A percentile compares a stretch with the other conserved stretches of the same genome.
These are phyloP conservation scores for Deinandra increscens DNA, from an alignment of 129 eudicot species.

Conservation along the genomic window DNA sequence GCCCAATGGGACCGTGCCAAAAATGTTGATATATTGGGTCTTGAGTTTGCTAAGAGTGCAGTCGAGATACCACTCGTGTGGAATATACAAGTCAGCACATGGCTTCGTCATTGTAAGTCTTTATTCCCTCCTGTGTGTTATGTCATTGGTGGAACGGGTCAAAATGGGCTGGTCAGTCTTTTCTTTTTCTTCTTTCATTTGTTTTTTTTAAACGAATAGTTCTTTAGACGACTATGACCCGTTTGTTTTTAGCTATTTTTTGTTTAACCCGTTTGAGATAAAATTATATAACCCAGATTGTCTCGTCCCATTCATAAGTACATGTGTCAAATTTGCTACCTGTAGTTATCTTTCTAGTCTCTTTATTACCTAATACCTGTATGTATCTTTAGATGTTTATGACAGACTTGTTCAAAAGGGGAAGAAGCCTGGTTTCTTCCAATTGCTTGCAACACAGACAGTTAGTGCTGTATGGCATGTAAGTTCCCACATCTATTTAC, in stretches of 20 bases:
- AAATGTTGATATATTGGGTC: constrained; percentile 83
- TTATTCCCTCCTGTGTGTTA: not conserved
- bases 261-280: not conserved
- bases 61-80: constrained; percentile 73
- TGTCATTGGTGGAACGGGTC: not conserved
- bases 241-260: not conserved
- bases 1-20: constrained; percentile 87
- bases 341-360: not conserved
- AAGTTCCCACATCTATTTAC: constrained; percentile 32
- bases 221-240: not conserved
- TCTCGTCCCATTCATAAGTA: not conserved
- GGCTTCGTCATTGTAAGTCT: constrained; percentile 91
- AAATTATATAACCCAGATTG: not conserved
- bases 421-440: constrained; percentile 85
- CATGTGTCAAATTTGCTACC: not conserved
- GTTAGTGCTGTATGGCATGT: constrained; percentile 99
- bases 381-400: constrained; percentile 64
- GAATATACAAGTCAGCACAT: constrained; percentile 99
- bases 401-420: constrained; percentile 85
- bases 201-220: not conserved
- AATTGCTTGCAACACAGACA: constrained; percentile 89
- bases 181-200: not conserved
- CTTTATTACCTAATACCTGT: not conserved
- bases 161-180: not conserved
- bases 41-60: constrained; percentile 83